Evolutionary conservation across 2,329 filamentous ascomycete genomes (phyloP).

Genomic region (Trichocomaceae sp.): DNA sequence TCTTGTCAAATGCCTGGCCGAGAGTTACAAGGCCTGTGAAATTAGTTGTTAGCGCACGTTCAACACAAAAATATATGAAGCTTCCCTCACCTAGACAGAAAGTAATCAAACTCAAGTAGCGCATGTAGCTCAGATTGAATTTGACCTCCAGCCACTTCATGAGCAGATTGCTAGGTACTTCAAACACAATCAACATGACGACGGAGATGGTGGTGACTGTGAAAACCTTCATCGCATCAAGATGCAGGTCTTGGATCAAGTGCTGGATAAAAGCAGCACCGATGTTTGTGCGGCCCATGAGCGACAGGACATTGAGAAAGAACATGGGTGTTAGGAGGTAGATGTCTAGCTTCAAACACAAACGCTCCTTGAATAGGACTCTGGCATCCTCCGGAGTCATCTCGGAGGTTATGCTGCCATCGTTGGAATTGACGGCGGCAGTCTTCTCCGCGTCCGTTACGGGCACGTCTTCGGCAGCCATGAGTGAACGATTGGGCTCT

Average conservation of each 20-base stretch:
- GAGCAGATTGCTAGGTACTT: background rate
- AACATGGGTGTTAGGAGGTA: background rate
- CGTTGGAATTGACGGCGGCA: slow-evolving; percentile 1
- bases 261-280: slow-evolving; percentile 1
- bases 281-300: slow-evolving; percentile 6
- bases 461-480: background rate
- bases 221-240: background rate
- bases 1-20: slow-evolving; percentile 6
- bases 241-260: background rate
- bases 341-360: slow-evolving; percentile 1
- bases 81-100: background rate
- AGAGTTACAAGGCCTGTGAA: background rate
- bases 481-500: background rate
- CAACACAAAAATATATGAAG: background rate
- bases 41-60: background rate
- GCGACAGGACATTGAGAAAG: slow-evolving; percentile 4
- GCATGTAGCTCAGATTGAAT: slow-evolving; percentile 1
- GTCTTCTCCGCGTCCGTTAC: background rate
- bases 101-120: slow-evolving; percentile 3
- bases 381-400: background rate
- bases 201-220: background rate
- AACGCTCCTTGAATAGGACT: slow-evolving; percentile 2
- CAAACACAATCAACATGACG: slow-evolving; percentile 4
- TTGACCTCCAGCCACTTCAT: slow-evolving; percentile 6
- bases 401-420: slow-evolving; percentile 1